Conservation (phyloP, 2,329 filamentous ascomycete species). For the Calonectria ilicicola region DNA sequence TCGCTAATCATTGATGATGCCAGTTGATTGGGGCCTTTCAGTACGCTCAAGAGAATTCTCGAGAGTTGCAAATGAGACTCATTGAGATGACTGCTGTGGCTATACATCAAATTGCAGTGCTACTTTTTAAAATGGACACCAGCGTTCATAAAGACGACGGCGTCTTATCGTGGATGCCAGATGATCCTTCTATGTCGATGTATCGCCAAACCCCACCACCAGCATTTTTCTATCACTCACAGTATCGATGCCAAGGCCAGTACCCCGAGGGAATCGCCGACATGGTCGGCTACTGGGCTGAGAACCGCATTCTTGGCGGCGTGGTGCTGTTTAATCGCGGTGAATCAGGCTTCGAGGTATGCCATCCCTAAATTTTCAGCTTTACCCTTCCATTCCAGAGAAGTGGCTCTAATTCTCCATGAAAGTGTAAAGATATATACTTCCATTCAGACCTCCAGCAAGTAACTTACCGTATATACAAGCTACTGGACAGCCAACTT, state of each 20-base stretch:
- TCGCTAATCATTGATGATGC: background rate
- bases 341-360: conserved; percentile 19
- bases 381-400: background rate
- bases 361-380: background rate
- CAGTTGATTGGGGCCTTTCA: conserved; percentile 19
- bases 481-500: conserved; percentile 15
- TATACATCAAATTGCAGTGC: conserved; percentile 13
- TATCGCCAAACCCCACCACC: background rate
- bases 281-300: conserved; percentile 24
- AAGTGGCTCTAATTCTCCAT: background rate
- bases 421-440: conserved; percentile 20
- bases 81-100: conserved; percentile 20
- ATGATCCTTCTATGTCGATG: background rate
- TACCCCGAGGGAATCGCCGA: conserved; percentile 21
- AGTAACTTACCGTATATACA: conserved; percentile 20
- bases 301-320: conserved; percentile 22
- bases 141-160: conserved; percentile 16
- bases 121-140: conserved; percentile 17
- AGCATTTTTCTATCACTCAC: conserved; percentile 16
- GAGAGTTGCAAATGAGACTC: conserved; percentile 13
- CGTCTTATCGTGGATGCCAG: conserved; percentile 8
- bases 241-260: background rate
- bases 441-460: conserved; percentile 14
- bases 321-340: conserved; percentile 21
- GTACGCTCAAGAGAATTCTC: background rate